Base-by-base conservation (phyloP, 225 moss, liverwort and hornwort species). In the Neckera pumila region DNA sequence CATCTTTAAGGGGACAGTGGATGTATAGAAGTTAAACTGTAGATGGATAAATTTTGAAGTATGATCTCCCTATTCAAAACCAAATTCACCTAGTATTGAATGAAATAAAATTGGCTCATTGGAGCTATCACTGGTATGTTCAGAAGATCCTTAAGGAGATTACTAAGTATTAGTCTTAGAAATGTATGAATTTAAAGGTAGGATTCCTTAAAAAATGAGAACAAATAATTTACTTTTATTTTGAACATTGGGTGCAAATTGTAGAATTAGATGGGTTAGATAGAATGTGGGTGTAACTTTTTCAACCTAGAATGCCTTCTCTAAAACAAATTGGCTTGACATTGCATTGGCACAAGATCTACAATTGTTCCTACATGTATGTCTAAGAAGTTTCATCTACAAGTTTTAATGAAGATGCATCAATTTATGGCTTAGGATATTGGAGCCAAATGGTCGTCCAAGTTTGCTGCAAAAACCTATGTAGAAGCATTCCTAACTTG, bases 191-290 rank as follows among this genome's bases (percentile, higher is more conserved):
- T 38, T 38, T 4, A 23, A 38, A 40, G 6, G 40, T 40, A 69
- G 7, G 0, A 0, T 7, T 23, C 8, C 0, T 2, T 69, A 40
- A 69, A 40, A 69, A 23, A 6, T 13, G 13, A 1, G 14, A 40
- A 14, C 2, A 23, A 69, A 38, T 23, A 12, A 6, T 23, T 69
- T 22, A 6, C 22, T 7, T 23, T 14, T 38, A 40, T 14, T 40
- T 69, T 69, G 14, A 23, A 69, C 4, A 23, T 23, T 14, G 4
- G n/a, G 7, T 22, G 7, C 14, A 2, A 69, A 4, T 69, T 40
- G 13, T 40, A 0, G 7, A 0, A 22, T 69, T 69, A 69, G 22
- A 21, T 14, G 22, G 38, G 2, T 38, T 69, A 69, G 21, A 67
- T n/a, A n/a, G 6, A 64, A 64, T 10, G 10, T 34, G 5, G 34